Evolutionary conservation across 805 yeast genomes (phyloP).

Genomic region (Saturnispora zaruensis): DNA sequence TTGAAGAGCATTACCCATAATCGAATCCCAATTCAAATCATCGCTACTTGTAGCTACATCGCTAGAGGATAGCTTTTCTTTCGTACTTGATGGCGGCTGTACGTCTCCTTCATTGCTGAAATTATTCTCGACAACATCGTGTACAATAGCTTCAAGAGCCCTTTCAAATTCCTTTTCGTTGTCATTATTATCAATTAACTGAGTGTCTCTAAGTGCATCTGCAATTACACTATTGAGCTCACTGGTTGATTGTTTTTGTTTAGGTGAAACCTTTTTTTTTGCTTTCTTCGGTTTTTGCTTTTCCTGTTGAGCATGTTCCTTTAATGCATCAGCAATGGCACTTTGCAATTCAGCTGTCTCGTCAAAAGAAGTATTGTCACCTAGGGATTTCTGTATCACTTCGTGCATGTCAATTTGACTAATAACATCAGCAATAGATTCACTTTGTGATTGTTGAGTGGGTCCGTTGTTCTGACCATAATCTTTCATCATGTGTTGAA

Average conservation of each 20-base stretch:
- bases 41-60: constrained; percentile 18
- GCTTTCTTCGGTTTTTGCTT: constrained; percentile 6
- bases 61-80: background rate
- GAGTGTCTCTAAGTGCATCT: constrained; percentile 18
- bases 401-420: constrained; percentile 13
- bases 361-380: constrained; percentile 12
- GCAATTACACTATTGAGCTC: constrained; percentile 21
- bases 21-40: constrained; percentile 43
- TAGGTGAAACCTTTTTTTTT: background rate
- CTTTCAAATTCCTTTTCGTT: constrained; percentile 37
- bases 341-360: constrained; percentile 19
- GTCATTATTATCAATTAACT: background rate
- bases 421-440: constrained; percentile 10
- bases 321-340: constrained; percentile 24
- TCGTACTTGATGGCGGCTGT: constrained; percentile 14
- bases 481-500: constrained; percentile 7
- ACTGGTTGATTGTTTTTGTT: background rate
- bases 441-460: background rate
- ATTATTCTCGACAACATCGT: constrained; percentile 38
- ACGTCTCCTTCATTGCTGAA: background rate
- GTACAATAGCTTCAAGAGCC: constrained; percentile 49
- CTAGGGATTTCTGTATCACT: constrained; percentile 17
- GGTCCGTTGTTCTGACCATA: background rate
- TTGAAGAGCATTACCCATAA: constrained; percentile 67
- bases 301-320: constrained; percentile 10